phyloP scores from a whole-genome alignment of 78 protist species.

The Dictyostelium purpureum region DNA sequence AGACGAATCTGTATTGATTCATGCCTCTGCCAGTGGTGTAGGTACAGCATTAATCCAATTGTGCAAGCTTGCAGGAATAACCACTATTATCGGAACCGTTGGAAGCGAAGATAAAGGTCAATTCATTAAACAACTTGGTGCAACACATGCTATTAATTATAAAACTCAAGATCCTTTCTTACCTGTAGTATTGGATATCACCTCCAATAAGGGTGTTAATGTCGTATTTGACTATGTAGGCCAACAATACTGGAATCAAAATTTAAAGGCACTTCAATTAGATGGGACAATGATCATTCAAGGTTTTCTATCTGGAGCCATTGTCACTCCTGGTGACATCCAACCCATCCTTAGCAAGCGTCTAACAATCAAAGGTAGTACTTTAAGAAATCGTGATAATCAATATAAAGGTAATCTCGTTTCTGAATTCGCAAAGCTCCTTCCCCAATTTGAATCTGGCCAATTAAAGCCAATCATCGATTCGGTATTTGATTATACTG shows the following conservation, averaged over 20 bases:
- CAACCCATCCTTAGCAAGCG: slow-evolving; percentile 34
- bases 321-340: slow-evolving; percentile 26
- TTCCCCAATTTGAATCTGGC: slow-evolving; percentile 25
- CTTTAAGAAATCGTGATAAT: slow-evolving; percentile 68
- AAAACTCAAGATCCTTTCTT: slow-evolving; percentile 43
- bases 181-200: not conserved
- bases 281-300: slow-evolving; percentile 76
- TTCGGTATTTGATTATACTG: slow-evolving; percentile 35
- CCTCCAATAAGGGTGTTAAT: slow-evolving; percentile 42
- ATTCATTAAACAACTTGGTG: slow-evolving; percentile 34
- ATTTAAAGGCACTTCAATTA: slow-evolving; percentile 37
- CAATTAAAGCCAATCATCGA: slow-evolving; percentile 44
- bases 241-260: slow-evolving; percentile 77
- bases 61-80: not conserved
- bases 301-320: slow-evolving; percentile 39
- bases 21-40: slow-evolving; percentile 86
- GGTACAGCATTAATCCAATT: slow-evolving; percentile 84
- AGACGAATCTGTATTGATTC: slow-evolving; percentile 71
- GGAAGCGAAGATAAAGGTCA: slow-evolving; percentile 40
- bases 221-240: slow-evolving; percentile 73
- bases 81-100: slow-evolving; percentile 37
- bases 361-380: slow-evolving; percentile 67
- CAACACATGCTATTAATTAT: slow-evolving; percentile 56
- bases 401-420: slow-evolving; percentile 47
- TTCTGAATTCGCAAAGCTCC: not conserved